Percentiles rank a stretch among this genome's conserved stretches.
These are phyloP conservation scores for Sextonia rubra DNA, from an alignment of 164 flowering plant species.

Conservation along the genomic window DNA sequence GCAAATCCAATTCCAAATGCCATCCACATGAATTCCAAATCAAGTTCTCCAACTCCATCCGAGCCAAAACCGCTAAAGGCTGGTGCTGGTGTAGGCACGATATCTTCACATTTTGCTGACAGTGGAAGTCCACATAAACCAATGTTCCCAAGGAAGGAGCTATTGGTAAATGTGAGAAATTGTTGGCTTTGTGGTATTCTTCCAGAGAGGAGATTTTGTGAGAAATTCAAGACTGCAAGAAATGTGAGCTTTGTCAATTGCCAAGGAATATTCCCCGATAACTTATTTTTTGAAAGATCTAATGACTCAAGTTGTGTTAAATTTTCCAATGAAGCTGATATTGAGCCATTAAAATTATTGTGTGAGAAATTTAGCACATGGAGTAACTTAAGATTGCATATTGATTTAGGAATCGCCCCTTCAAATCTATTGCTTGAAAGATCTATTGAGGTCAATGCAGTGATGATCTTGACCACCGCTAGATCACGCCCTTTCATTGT, in stretches of 20 bases:
- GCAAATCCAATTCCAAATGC: too few species aligned
- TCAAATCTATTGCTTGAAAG: background rate
- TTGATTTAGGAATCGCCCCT: background rate
- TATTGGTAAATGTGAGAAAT: background rate
- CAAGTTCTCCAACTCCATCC: too few species aligned
- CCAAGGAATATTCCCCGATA: background rate
- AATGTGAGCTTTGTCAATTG: background rate
- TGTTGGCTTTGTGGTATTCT: background rate
- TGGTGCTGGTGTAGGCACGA: too few species aligned
- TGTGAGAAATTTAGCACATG: background rate
- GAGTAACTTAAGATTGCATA: background rate
- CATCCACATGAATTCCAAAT: too few species aligned
- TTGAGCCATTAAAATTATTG: background rate
- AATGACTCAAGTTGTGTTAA: background rate
- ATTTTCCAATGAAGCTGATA: background rate
- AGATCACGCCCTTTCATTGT: too few species aligned
- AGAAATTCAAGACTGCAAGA: too few species aligned
- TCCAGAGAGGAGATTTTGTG: background rate
- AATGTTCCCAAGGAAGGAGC: background rate
- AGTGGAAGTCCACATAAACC: too few species aligned
- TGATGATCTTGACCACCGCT: too few species aligned
- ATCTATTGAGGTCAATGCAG: too few species aligned
- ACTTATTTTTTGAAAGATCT: background rate
- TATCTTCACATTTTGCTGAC: too few species aligned
- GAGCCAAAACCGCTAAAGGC: too few species aligned